phyloP scores from a whole-genome alignment of 1,139 yeast species.

The Meyerozyma smithsonii region DNA sequence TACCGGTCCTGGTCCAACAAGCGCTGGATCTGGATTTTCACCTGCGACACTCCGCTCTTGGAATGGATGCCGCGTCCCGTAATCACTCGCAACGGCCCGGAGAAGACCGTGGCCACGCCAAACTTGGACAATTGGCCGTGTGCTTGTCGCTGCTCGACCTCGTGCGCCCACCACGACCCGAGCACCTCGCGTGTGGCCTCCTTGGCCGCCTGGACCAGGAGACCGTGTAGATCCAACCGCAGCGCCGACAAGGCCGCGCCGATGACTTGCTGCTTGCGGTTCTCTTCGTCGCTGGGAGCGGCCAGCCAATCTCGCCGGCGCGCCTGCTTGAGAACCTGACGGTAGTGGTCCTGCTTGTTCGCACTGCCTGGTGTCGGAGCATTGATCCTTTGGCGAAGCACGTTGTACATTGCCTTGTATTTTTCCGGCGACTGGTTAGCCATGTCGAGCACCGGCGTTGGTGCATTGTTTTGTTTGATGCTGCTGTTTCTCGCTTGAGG shows the following conservation, averaged over 20 bases:
- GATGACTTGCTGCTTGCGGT: slow-evolving; percentile 3
- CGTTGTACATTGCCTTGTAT: not conserved
- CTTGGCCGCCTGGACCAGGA: slow-evolving; percentile 42
- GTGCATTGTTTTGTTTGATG: not conserved
- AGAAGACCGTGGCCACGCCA: slow-evolving; percentile 26
- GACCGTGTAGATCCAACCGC: slow-evolving; percentile 50
- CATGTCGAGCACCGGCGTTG: not conserved
- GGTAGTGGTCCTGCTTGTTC: not conserved
- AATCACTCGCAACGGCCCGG: slow-evolving; percentile 36
- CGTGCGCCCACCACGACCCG: slow-evolving; percentile 51
- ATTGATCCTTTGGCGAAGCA: not conserved
- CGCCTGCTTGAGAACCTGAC: not conserved
- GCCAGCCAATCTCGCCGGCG: slow-evolving; percentile 1
- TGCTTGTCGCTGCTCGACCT: slow-evolving; percentile 33
- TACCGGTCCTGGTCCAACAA: slow-evolving; percentile 30
- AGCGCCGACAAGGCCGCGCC: slow-evolving; percentile 16
- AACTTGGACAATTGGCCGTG: slow-evolving; percentile 31
- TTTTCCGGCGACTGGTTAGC: not conserved
- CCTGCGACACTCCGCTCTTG: slow-evolving; percentile 42
- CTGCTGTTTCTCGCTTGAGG: not conserved
- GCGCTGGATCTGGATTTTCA: slow-evolving; percentile 34
- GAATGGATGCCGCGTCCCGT: slow-evolving; percentile 69
- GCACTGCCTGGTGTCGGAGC: not conserved
- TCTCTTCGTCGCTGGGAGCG: slow-evolving; percentile 1
- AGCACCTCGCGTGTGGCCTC: slow-evolving; percentile 21